phyloP scores from a whole-genome alignment of 768 basidiomycete species.

The Lactarius pseudohatsudake region DNA sequence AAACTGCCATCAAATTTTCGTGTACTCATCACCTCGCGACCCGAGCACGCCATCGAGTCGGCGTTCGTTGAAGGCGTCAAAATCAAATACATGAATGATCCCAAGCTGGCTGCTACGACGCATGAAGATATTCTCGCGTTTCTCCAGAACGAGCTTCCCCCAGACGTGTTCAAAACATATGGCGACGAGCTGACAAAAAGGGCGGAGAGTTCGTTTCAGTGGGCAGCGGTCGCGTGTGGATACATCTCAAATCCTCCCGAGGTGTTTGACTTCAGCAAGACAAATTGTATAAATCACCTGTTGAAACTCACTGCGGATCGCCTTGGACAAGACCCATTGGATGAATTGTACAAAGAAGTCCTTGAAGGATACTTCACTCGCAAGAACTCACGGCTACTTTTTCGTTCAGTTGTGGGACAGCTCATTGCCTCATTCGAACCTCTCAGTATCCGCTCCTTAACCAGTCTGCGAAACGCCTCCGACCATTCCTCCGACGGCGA shows the following conservation, averaged over 20 bases:
- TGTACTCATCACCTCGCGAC: not conserved
- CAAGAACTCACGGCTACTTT: not conserved
- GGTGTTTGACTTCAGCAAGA: too few relatives aligned
- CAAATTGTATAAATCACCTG: too few relatives aligned
- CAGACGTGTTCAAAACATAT: not conserved
- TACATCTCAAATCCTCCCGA: not conserved
- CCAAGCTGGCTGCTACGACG: not conserved
- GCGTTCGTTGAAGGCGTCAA: not conserved
- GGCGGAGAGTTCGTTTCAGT: not conserved
- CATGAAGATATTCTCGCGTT: not conserved
- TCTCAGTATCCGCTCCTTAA: not conserved
- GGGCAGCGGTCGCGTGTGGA: not conserved
- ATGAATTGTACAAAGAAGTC: too few relatives aligned
- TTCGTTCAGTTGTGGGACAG: not conserved
- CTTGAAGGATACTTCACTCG: too few relatives aligned
- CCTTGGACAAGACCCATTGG: not conserved
- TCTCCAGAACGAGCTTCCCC: not conserved
- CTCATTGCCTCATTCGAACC: not conserved
- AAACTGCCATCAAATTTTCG: constrained; percentile 3
- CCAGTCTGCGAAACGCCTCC: not conserved
- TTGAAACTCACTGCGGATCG: not conserved
- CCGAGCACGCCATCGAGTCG: not conserved
- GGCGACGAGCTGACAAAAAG: not conserved
- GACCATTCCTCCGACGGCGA: not conserved
- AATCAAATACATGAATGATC: not conserved